Base-by-base conservation (phyloP, 805 yeast species). In the Myxozyma melibiosi region DNA sequence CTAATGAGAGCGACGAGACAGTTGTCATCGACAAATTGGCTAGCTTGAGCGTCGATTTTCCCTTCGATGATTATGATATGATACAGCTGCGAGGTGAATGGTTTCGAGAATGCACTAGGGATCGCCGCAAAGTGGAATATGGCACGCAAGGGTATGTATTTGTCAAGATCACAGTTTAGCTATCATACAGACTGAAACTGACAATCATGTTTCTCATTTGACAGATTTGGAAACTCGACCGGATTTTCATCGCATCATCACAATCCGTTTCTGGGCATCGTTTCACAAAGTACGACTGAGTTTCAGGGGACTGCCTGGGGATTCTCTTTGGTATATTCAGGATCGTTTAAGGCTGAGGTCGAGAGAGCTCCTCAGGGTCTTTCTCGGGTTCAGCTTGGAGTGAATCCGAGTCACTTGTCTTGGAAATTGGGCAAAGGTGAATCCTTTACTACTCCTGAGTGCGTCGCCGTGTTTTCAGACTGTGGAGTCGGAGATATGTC, bases 221-320 rank as follows among this genome's bases (percentile, higher is more conserved):
- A 4, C n/a, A 43, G 48, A 27, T 24, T 43, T 30, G 16, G 25
- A 11, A 43, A 44, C 20, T 4, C 20, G n/a, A 43, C 48, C 13
- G 48, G 48, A 5, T 43, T 11, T 44, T 43, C 48, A 11, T 43
- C 48, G n/a, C 48, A 43, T 22, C 24, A 28, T 14, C 5, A 28
- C 48, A 43, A 43, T 43, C 48, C 48, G 7, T 43, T 43, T 16
- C 8, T 43, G 9, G 13, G 20, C 37, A 4, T 43, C 11, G 43
- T 43, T 6, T 31, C 34, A 14, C 7, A 46, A 13, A 13, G n/a
- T 14, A 24, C 48, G 7, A 24, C 34, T 8, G 48, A 43, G 20
- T 16, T 44, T 7, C 43, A 18, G 37, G 48, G 48, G 8, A 20
- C 9, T 7, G 48, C 43, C 24, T 43, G 48, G 48, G 48, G 48